phyloP scores from a whole-genome alignment of 2,329 filamentous ascomycete species.

The Daldinia eschscholtzii region DNA sequence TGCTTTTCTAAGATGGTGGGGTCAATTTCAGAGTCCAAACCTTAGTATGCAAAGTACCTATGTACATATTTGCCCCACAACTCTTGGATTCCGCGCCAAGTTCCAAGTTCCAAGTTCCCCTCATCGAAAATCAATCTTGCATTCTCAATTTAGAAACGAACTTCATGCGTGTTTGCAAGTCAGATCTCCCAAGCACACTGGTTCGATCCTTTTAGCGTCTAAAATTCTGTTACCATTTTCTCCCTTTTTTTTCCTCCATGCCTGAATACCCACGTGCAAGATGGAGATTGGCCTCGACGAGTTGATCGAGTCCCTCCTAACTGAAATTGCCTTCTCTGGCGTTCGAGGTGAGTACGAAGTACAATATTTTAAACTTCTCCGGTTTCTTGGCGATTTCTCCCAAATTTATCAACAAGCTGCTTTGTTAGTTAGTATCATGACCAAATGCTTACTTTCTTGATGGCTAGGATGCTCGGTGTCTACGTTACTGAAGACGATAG shows the following conservation, averaged over 20 bases:
- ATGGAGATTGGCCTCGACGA: constrained; percentile 60
- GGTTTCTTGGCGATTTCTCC: constrained; percentile 2
- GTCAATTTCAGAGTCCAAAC: background rate
- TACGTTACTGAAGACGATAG: constrained; percentile 47
- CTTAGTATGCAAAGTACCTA: background rate
- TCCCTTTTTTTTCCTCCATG: constrained; percentile 41
- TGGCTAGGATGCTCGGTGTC: constrained; percentile 49
- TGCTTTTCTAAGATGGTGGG: background rate
- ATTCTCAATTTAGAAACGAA: constrained; percentile 24
- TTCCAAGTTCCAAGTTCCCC: constrained; percentile 17
- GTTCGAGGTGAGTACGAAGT: constrained; percentile 55
- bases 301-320: constrained; percentile 60
- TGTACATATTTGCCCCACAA: constrained; percentile 1
- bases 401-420: constrained; percentile 14
- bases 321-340: constrained; percentile 60
- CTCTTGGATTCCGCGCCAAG: background rate
- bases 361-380: background rate
- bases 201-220: constrained; percentile 49
- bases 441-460: constrained; percentile 34
- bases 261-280: constrained; percentile 37
- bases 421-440: constrained; percentile 4
- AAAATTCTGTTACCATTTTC: constrained; percentile 38
- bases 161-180: constrained; percentile 17
- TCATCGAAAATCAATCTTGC: constrained; percentile 25
- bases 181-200: constrained; percentile 43